Base-by-base conservation (phyloP, 2,329 filamentous ascomycete genomes). In the Aureobasidium sp. region DNA sequence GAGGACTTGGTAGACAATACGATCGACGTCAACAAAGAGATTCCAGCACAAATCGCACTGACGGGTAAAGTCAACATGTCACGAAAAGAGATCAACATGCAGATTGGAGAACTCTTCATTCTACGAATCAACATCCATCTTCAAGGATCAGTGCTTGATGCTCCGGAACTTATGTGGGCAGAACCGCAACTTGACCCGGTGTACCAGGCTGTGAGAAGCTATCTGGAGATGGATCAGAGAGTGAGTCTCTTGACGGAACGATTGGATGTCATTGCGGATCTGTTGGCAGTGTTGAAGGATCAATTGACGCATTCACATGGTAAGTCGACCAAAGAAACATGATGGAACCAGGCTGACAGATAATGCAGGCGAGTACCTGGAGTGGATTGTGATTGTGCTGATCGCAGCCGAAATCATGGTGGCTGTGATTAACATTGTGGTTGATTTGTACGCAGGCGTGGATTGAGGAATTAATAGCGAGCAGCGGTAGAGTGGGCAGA, bases 81-180 rank as follows among this genome's bases (percentile, higher is more conserved):
- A 62, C 86, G 93, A 47, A 85, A 86, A 63, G 86, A 97, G 73
- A 97, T 99, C 80, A 97, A 97, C 79, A 97, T 97, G 92, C 92
- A 97, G 76, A 97, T 99, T 64, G 94, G 94, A 73, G 92, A 99
- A 77, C 84, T 99, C 59, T 99, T 99, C 75, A 97, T 99, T 71
- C 79, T 99, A 36, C 86, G 94, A 63, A 97, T 99, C 78, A 97
- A 94, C 74, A 97, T 99, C 70, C 95, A 99, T 76, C 82, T 99
- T 55, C 96, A 97, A 74, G 94, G 94, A 37, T 96, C 90, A 34
- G 92, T 99, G 6, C 86, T 99, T 42, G 94, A 99, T 74, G 96
- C 92, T 10, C 94, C 94, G 0, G 94, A 99, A 76, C 82, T 99
- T 45, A 97, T 99, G 82, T 99, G 94, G 94, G 90, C 93, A 36